Evolutionary conservation across 2,329 filamentous ascomycete species (phyloP), one percentile per base, ranked within the genome.

Genomic region (Alternaria conjuncta): DNA sequence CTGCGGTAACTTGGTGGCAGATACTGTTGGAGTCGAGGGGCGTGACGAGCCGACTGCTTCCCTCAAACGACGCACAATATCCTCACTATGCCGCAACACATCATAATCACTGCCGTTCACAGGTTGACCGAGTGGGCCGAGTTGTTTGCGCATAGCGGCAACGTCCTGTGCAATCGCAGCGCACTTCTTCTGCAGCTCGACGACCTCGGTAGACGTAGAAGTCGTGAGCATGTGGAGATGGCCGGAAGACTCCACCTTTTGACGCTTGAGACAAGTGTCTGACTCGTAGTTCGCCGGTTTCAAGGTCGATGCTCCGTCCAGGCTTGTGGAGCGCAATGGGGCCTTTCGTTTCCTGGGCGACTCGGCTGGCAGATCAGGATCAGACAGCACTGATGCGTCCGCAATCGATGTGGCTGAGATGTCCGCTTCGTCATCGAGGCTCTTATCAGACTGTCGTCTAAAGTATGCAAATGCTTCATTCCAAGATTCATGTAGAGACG

Each of bases 261-360:
- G 59, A 25, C 59, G 59, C 23, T 63, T 60, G 12, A 50, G 23
- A 18, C 43, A n/a, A 12, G 25, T 26, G 13, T 45, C 44, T 12
- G 32, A 12, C 8, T 28, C 15, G 6, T 25, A 5, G 26, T 32
- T 2, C n/a, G 41, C 15, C n/a, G 23, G 6, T 10, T 44, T n/a
- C 21, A 18, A n/a, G 6, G 53, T 15, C 15, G 23, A 28, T 20
- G 11, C 20, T 45, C 25, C 41, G 18, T 56, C 32, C 15, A 57
- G 18, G 18, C 30, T 51, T 15, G 25, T 49, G 6, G 32, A 25
- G 32, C 13, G 11, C 9, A 20, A 59, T 9, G 63, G 56, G 10
- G 60, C 57, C 9, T 65, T 66, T 10, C 65, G 67, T 44, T 71
- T 71, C 36, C 30, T 65, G 15, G 60, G 18, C 20, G 46, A 57